phyloP scores from a whole-genome alignment of 176 grass and related monocot genomes.

The Lolium perenne region DNA sequence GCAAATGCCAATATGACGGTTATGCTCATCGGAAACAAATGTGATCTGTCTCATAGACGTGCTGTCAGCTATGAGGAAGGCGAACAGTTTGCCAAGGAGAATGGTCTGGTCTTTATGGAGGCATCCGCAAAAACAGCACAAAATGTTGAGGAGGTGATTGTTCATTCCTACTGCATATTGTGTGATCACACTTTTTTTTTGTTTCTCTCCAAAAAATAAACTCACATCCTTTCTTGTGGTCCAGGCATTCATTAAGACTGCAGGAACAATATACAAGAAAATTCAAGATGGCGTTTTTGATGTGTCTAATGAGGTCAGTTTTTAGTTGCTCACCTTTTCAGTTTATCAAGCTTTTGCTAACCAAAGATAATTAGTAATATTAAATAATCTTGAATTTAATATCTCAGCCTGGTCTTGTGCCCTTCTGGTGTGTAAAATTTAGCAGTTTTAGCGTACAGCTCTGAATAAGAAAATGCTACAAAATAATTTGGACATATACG shows the following conservation, averaged over 20 bases:
- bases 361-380: not conserved
- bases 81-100: slow-evolving; percentile 78
- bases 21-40: slow-evolving; percentile 83
- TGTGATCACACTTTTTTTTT: not conserved
- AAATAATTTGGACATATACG: not conserved
- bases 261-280: slow-evolving; percentile 84
- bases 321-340: not conserved
- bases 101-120: slow-evolving; percentile 81
- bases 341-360: slow-evolving; percentile 17
- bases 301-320: slow-evolving; percentile 78
- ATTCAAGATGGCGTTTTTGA: slow-evolving; percentile 87
- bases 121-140: slow-evolving; percentile 80
- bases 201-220: not conserved
- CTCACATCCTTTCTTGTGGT: slow-evolving; percentile 25
- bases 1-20: slow-evolving; percentile 83
- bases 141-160: slow-evolving; percentile 70
- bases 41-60: slow-evolving; percentile 77
- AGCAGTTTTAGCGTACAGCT: too few relatives aligned
- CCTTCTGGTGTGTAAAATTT: not conserved
- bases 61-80: slow-evolving; percentile 81
- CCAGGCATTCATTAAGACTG: slow-evolving; percentile 78
- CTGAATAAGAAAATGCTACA: not conserved
- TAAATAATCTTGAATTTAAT: slow-evolving; percentile 15
- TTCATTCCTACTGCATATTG: not conserved
- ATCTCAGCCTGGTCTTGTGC: not conserved